A percentile compares a stretch with the other conserved stretches of the same genome.
These are phyloP conservation scores for Pelargonium nanum DNA, from an alignment of 345 rosid species.

Conservation along the genomic window DNA sequence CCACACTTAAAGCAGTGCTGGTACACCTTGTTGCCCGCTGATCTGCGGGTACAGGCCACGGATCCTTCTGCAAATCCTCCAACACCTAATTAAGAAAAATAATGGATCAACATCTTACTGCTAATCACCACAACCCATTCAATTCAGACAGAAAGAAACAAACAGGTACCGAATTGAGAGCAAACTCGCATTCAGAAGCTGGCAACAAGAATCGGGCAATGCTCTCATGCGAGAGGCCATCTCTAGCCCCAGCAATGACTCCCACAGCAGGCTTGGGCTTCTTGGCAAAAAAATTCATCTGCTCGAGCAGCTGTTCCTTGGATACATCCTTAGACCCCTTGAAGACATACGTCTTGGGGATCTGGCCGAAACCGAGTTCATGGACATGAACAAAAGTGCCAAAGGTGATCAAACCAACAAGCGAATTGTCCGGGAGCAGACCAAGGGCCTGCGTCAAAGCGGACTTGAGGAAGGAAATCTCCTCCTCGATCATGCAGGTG, in stretches of 20 bases:
- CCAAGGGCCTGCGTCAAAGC: conserved; percentile 71
- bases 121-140: not conserved
- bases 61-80: conserved; percentile 83
- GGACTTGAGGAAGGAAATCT: conserved; percentile 65
- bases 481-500: conserved; percentile 80
- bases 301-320: conserved; percentile 78
- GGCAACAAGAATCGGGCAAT: conserved; percentile 85
- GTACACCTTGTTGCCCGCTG: conserved; percentile 84
- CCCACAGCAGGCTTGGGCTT: conserved; percentile 70
- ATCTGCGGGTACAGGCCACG: conserved; percentile 62
- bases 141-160: not conserved
- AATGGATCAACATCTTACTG: not conserved
- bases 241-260: conserved; percentile 81
- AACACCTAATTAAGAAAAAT: conserved; percentile 31
- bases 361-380: conserved; percentile 70
- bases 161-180: conserved; percentile 52
- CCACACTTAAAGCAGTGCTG: conserved; percentile 77
- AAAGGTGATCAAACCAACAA: conserved; percentile 73
- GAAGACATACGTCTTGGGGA: conserved; percentile 66
- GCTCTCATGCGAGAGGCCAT: conserved; percentile 78
- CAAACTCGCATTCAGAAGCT: conserved; percentile 71
- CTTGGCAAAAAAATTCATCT: conserved; percentile 63
- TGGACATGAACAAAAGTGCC: conserved; percentile 71
- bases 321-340: conserved; percentile 67
- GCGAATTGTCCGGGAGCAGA: conserved; percentile 58